Conservation (phyloP, 2,329 filamentous ascomycete species). For the Apiospora koreana region DNA sequence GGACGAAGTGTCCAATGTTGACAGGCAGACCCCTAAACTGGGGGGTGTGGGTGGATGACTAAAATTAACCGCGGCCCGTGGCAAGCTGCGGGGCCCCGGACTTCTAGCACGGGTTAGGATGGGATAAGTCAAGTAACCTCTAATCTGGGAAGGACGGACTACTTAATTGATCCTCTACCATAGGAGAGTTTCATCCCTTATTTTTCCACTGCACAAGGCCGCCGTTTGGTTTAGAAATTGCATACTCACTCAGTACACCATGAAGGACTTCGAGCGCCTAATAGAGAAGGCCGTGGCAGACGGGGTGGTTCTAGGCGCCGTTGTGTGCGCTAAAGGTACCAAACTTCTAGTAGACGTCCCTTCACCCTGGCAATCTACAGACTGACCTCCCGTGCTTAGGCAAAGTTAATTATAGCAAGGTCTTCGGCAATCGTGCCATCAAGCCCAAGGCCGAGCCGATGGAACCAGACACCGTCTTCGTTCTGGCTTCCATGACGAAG, state of each 20-base stretch:
- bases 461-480: conserved; percentile 31
- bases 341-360: background rate
- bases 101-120: background rate
- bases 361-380: background rate
- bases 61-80: background rate
- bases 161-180: no score
- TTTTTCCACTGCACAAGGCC: background rate
- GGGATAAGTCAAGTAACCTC: background rate
- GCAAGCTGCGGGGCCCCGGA: background rate
- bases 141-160: no score
- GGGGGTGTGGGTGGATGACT: background rate
- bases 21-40: background rate
- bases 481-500: conserved; percentile 39
- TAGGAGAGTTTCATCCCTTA: background rate
- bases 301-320: conserved; percentile 17
- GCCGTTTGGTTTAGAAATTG: no score
- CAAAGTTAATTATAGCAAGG: conserved; percentile 18
- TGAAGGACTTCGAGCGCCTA: conserved; percentile 18
- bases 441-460: conserved; percentile 15
- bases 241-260: background rate
- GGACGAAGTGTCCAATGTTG: no score
- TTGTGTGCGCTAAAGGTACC: conserved; percentile 19
- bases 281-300: conserved; percentile 17
- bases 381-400: conserved; percentile 15
- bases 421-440: conserved; percentile 15